Evolutionary conservation across 2,329 filamentous ascomycete genomes (phyloP).

Genomic region (Penicillium occitanis): DNA sequence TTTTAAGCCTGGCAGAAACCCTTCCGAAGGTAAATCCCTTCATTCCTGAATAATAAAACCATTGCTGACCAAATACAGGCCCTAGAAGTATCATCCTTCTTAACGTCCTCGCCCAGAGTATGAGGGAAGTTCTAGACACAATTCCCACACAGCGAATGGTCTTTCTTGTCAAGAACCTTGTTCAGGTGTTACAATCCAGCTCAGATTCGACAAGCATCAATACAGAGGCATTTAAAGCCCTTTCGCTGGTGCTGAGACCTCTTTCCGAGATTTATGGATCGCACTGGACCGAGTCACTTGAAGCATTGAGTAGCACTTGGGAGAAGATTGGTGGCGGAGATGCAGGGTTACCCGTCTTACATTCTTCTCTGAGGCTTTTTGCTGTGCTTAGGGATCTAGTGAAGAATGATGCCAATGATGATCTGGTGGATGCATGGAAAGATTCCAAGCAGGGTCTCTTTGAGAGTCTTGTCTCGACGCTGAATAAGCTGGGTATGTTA

Average conservation of each 20-base stretch:
- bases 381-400: conserved; percentile 60
- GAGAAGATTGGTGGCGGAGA: conserved; percentile 49
- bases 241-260: conserved; percentile 64
- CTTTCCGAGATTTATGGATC: conserved; percentile 83
- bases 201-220: conserved; percentile 46
- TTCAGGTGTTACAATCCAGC: conserved; percentile 66
- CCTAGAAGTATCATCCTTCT: conserved; percentile 54
- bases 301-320: conserved; percentile 62
- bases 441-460: conserved; percentile 61
- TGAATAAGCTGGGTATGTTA: conserved; percentile 42
- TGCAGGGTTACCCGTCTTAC: conserved; percentile 60
- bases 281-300: conserved; percentile 72
- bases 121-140: conserved; percentile 49
- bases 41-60: not conserved
- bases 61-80: conserved; percentile 32
- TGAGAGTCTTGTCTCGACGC: conserved; percentile 49
- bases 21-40: conserved; percentile 39
- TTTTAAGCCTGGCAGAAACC: conserved; percentile 47
- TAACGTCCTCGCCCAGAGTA: conserved; percentile 54
- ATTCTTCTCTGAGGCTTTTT: conserved; percentile 72
- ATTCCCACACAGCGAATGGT: conserved; percentile 66
- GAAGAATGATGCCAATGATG: conserved; percentile 73
- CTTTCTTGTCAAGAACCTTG: conserved; percentile 77
- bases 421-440: conserved; percentile 72
- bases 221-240: conserved; percentile 43